Base-by-base conservation (phyloP, 257 asterid genomes). In the Solanum pennellii region DNA sequence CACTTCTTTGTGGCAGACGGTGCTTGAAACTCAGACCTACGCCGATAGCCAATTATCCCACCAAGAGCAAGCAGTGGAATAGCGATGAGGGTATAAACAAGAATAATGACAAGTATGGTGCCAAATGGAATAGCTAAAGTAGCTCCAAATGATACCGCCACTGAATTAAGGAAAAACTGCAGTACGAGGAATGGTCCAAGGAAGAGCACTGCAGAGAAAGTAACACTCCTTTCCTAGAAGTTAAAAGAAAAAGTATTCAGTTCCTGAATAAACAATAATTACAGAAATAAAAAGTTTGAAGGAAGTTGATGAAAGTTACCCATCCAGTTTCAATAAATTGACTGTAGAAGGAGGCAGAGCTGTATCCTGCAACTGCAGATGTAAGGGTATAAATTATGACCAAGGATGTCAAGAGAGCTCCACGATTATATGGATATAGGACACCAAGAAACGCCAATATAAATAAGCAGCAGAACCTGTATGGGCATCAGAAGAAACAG, bases 61-160 rank as follows among this genome's bases (percentile, higher is more conserved):
- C 98, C 96, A 41, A 97, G 88, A 77, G 91, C 69, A 44, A 93
- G 93, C 74, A 97, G 82, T 16, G 98, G 98, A 82, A 93, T 87
- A 76, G 96, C 93, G n/a, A 95, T 69, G 56, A 96, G 90, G 56
- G 92, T 14, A 88, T 89, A 89, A 66, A 92, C 37, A 35, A 93
- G 86, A 82, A 92, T 73, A 88, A 94, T 89, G 87, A 94, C 71
- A 20, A 94, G 11, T 86, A 93, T 90, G 41, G 95, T 94, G 87
- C 95, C 94, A 33, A 93, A 91, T 87, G 98, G 98, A 89, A 95
- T 92, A 33, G 97, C 96, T 80, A 91, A 91, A 47, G 96, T 94
- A 72, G 90, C 92, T 73, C 94, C 94, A 79, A 88, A 88, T 80
- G 86, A 91, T 49, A 90, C 85, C 82, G 95, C 97, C 7, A 94